Base-by-base conservation (phyloP, 441 rosid genomes). In the Melastoma candidum region DNA sequence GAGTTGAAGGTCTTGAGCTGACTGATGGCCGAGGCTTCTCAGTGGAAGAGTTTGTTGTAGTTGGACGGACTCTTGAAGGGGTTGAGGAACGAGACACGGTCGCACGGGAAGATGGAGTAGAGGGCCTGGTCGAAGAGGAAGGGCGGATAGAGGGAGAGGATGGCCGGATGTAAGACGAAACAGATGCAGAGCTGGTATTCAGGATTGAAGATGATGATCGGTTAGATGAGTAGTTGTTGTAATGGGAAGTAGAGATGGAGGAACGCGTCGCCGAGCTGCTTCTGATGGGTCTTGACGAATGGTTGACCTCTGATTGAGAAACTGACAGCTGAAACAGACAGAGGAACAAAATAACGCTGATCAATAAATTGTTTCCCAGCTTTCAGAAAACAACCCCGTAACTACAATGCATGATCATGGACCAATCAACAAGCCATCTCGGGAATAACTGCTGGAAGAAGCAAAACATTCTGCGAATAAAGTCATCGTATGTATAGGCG, bases 101-200 rank as follows among this genome's bases (percentile, higher is more conserved):
- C 49, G 77, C 53, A 41, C 83, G 84, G 56, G 79, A 48, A 53
- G 86, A 74, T 52, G 92, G 90, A 24, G 87, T 77, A 55, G 95
- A 81, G 63, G 98, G 78, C 65, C 95, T 82, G 50, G 79, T 85
- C 25, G 64, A 60, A 46, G 96, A 80, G 52, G 82, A 65, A 1
- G 89, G 68, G 56, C 94, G 86, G 41, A 81, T 61, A 11, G 72
- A 63, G 1, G 98, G 97, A 54, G 97, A 92, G 61, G 94, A 80
- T 48, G 94, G 83, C 74, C 98, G 83, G 7, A 54, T 82, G 71
- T 83, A 78, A 51, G 98, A 92, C n/a, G 98, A 92, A 48, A 92
- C 94, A 51, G 96, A 85, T 60, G 89, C 84, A 48, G 98, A 87
- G 67, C 98, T 92, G 63, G 98, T 82, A 66, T 85, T 87, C n/a